Base-by-base conservation (phyloP, 1,284 basidiomycete species). In the Ceratobasidium sp. region DNA sequence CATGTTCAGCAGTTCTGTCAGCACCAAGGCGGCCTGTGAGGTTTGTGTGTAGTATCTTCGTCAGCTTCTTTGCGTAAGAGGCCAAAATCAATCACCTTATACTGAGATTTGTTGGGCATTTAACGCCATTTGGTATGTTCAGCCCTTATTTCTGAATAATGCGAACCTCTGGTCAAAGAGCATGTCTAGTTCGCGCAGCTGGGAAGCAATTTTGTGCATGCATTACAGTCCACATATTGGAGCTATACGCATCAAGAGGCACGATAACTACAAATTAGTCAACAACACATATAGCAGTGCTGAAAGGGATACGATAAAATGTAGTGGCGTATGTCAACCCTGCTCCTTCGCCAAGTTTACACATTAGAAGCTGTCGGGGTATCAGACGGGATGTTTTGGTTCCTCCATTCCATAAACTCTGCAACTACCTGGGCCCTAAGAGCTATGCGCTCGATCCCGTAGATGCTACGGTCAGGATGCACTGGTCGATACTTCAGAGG, bases 401-500 rank as follows among this genome's bases (percentile, higher is more conserved):
- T 58, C 29, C 53, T 58, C 69, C 69, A 72, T 9, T 41, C 69
- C 27, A 72, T 31, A 51, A 61, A 72, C 29, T 72, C 69, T 51
- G 69, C 69, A 48, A 58, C 58, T 37, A 58, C 69, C 34, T 72
- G 69, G 24, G 56, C 58, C 46, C 69, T 61, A 16, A 72, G 58
- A 37, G 58, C 58, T 7, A 72, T 43, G n/a, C 69, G 69, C 6
- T 72, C 69, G 13, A 51, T n/a, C 19, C 69, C 69, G 39, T 72
- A 72, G 14, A 72, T 34, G 48, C 56, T 72, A 46, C 69, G 69
- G 48, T 73, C 69, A n/a, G 69, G 58, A 37, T 73, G 48, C 11
- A 73, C 69, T 3, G 69, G 69, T 9, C 69, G 69, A 34, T 73
- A 73, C 46, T 73, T 73, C 31, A 62, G 24, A 27, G 69, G 59